These are phyloP conservation scores for Paspalum notatum DNA, from an alignment of 176 grass and related monocot genomes.

Conservation along the genomic window DNA sequence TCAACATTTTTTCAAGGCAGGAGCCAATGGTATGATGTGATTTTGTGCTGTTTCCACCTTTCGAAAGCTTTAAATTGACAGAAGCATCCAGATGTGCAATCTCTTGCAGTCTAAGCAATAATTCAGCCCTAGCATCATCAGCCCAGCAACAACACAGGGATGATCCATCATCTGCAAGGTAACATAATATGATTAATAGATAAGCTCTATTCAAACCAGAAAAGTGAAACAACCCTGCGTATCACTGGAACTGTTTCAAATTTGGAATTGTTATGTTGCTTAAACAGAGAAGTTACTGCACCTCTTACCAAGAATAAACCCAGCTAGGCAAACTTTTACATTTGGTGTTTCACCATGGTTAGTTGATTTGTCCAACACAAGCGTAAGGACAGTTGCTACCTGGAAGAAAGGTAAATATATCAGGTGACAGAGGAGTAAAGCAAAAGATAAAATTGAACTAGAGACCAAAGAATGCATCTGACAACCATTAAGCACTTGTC, in stretches of 20 bases:
- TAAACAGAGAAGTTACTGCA: conserved; percentile 6
- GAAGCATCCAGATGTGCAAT: conserved; percentile 41
- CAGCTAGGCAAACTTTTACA: conserved; percentile 63
- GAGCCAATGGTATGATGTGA: conserved; percentile 49
- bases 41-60: conserved; percentile 27
- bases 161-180: conserved; percentile 77
- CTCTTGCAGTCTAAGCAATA: conserved; percentile 66
- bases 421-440: background rate
- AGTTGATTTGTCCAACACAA: conserved; percentile 63
- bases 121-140: conserved; percentile 63
- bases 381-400: conserved; percentile 58
- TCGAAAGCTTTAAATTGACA: conserved; percentile 40
- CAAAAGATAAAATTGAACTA: background rate
- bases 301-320: conserved; percentile 86
- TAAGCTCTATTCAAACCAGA: conserved; percentile 16
- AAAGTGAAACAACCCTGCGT: background rate
- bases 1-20: conserved; percentile 67
- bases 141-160: conserved; percentile 86
- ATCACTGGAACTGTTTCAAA: conserved; percentile 21
- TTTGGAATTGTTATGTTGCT: background rate
- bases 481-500: background rate
- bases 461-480: background rate
- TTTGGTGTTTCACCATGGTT: conserved; percentile 32
- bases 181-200: conserved; percentile 16
- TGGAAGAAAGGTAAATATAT: conserved; percentile 40